Evolutionary conservation across 2,329 filamentous ascomycete genomes (phyloP), one percentile per base, ranked within the genome.

Genomic region (Colletotrichum ledebouriae): DNA sequence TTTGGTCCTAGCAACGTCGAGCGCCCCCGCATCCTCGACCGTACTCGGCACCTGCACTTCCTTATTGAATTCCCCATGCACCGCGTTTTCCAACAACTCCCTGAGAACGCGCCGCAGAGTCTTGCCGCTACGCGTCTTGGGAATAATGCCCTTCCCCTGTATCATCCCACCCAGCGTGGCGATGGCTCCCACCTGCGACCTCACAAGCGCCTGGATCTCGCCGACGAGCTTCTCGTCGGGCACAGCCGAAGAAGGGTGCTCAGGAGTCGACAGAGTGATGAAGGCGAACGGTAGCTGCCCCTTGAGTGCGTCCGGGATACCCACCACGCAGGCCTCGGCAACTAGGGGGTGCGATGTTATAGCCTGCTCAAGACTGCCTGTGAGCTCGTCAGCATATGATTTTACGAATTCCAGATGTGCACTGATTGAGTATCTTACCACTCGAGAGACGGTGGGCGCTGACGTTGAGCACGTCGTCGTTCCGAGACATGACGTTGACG

Each of bases 391-490:
- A 29, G 29, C 29, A 29, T 29, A 7, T 9, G 6, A 7, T 7
- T 29, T 9, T 29, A 6, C 29, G 6, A 9, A 29, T 6, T 9
- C 29, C 29, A 29, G 6, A 29, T 2, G 29, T 7, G 29, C 29
- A 7, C 29, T 9, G 29, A 7, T 29, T 29, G 6, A 6, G 9
- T 29, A 29, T 20, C 85, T 73, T 83, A 92, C 92, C 93, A 11
- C 94, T 97, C 71, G 92, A 95, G 70, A 98, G 90, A 13, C 94
- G 88, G 81, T 98, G 94, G 5, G 94, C 94, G 46, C 94, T 94
- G n/a, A 97, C 94, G 76, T 98, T 98, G 76, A 98, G 94, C 68
- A 98, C 91, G 78, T 98, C 94, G 80, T 98, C 94, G 37, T 83
- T 85, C 46, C 88, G 81, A 46, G 86, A 86, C 88, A 90, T 89